A percentile compares a stretch with the other conserved stretches of the same genome.
These are phyloP conservation scores for Sclerotinia spermophila DNA, from an alignment of 2,329 filamentous ascomycete species.

Conservation along the genomic window DNA sequence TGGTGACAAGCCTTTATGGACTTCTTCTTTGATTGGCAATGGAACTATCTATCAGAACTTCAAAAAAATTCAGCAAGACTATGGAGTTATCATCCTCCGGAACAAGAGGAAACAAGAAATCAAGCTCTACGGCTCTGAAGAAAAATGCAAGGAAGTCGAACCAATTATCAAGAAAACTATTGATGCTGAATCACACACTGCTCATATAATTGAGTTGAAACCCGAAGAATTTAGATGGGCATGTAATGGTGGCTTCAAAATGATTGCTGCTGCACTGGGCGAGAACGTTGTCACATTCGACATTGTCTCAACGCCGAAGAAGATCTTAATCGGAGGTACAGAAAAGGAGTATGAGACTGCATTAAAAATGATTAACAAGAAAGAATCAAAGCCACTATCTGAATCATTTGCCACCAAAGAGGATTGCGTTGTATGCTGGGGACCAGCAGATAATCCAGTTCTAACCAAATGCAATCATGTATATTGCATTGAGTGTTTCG, in stretches of 20 bases:
- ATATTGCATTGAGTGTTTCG: conserved; percentile 45
- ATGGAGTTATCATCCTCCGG: background rate
- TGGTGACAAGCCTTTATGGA: conserved; percentile 37
- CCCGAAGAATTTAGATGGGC: conserved; percentile 21
- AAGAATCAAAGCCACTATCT: too few relatives aligned
- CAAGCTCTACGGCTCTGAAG: background rate
- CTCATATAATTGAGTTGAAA: conserved; percentile 35
- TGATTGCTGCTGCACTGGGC: background rate
- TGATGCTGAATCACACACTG: background rate
- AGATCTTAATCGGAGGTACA: background rate
- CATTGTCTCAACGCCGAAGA: background rate
- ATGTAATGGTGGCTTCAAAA: conserved; percentile 1
- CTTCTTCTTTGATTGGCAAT: conserved; percentile 28
- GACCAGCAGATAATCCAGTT: background rate
- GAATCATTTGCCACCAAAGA: background rate
- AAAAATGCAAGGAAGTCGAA: background rate
- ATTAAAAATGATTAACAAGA: background rate
- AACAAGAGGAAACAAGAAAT: conserved; percentile 4
- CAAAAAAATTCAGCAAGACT: background rate
- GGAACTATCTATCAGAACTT: background rate
- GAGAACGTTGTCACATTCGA: conserved; percentile 27
- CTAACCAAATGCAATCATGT: conserved; percentile 18
- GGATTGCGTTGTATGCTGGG: conserved; percentile 7
- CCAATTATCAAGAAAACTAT: conserved; percentile 34
- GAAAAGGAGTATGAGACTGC: background rate